Evolutionary conservation across 2,329 filamentous ascomycete species (phyloP), one percentile per base, ranked within the genome.

Genomic region (Stagonosporopsis cucurbitacearum): DNA sequence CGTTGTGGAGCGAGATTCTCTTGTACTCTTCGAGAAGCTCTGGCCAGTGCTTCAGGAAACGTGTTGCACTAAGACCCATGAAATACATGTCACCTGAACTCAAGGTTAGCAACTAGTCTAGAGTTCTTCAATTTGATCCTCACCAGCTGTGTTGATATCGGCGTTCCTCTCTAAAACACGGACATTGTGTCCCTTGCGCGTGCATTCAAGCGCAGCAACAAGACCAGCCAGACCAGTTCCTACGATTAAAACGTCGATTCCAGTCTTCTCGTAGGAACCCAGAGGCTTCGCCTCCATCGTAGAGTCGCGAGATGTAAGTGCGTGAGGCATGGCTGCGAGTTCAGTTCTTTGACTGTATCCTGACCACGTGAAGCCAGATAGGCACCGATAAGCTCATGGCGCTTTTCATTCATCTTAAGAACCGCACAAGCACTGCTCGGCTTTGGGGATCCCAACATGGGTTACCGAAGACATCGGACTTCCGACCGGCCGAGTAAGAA

Each of bases 31-130:
- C 71, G 36, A 75, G 73, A 66, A 86, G 75, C 49, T 83, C 80
- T 9, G 82, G 81, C 81, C 82, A 84, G 57, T 84, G 80, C 67
- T 80, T 81, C 67, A 84, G 79, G 71, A 84, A 84, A 33, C 76
- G 77, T 40, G 81, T 84, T 20, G 82, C 82, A 42, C 80, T 82
- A 20, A 85, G 76, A 9, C 82, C 81, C 80, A 86, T 85, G 67
- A 84, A 84, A 72, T 83, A 84, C 81, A 84, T 85, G 69, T 86
- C 83, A 49, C 83, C 83, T 81, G 49, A 19, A 25, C 13, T n/a
- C 22, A 7, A n/a, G 28, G 33, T 26, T 25, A 42, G 32, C 6
- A 26, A 54, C 9, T 35, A 25, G 6, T 0, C 19, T 23, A 7
- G n/a, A 19, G 8, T 8, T 28, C 3, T 1, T 2, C 36, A 6